Evolutionary conservation across 192 early-diverging fungal genomes (phyloP), one percentile per base, ranked within the genome.

Genomic region (Funneliformis geosporum): DNA sequence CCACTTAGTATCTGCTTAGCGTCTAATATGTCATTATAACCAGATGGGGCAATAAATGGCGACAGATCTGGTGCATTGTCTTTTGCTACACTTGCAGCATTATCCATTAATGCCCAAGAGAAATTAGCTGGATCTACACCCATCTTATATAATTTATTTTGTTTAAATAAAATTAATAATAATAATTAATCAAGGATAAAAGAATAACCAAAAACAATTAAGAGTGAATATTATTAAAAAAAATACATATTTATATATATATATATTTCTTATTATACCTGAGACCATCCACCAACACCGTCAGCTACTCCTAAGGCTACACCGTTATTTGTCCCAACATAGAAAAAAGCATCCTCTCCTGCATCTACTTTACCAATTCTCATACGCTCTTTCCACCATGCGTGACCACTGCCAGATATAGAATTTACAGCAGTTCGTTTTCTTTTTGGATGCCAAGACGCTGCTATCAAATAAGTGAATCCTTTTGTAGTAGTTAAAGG

Each of bases 91-190:
- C 38, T 80, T 25, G 88, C 89, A 12, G 88, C 88, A 74, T 90
- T 90, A 59, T 90, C 83, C 89, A 90, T 90, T 46, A 90, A 75
- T 23, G 86, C 87, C 89, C 89, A 90, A 27, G 86, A 88, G 76
- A 90, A 90, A 21, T 86, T 75, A 5, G 89, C 89, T 44, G 80
- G 73, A 80, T 85, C 83, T 16, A 87, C 80, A 47, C 86, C 86
- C 62, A 81, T 80, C 78, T 82, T 73, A 21, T 12, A 27, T 39
- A 55, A 25, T 78, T 44, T 4, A 50, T 28, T 72, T 11, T 4
- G 8, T 10, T 21, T 33, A 55, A 5, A 16, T 73, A 8, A 65
- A 73, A 73, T 8, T 28, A 70, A 67, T 64, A 74, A 81, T 39
- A 44, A 38, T 33, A 47, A 33, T 33, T 33, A 33, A 33, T 33